phyloP scores from a whole-genome alignment of 805 yeast genomes.

The Schwanniomyces yamadae region DNA sequence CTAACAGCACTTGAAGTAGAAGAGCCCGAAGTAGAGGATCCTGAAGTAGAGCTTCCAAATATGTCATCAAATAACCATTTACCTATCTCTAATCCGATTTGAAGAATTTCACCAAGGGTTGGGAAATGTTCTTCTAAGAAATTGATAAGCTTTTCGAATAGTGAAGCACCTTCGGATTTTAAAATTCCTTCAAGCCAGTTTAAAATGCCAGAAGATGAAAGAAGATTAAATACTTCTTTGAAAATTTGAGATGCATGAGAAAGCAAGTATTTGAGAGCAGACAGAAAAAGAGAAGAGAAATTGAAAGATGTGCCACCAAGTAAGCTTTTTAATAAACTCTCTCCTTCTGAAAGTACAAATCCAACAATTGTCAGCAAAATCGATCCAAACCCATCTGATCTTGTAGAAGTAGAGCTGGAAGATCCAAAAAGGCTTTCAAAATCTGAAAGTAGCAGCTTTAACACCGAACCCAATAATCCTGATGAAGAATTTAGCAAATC shows the following conservation, averaged over 20 bases:
- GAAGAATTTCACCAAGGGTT: slow-evolving; percentile 1
- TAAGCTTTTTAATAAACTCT: not conserved
- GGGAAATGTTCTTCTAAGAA: not conserved
- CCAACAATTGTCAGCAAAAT: not conserved
- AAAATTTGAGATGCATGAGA: slow-evolving; percentile 1
- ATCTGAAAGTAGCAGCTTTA: not conserved
- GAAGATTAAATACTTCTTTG: not conserved
- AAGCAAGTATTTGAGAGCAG: not conserved
- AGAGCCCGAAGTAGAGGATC: slow-evolving; percentile 2
- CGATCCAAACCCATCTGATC: not conserved
- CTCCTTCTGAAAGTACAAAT: not conserved
- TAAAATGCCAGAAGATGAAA: not conserved
- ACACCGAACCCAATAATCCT: not conserved
- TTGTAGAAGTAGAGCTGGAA: not conserved
- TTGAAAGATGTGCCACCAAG: too few relatives aligned
- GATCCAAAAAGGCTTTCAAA: not conserved
- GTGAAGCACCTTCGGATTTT: not conserved
- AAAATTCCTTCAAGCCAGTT: not conserved
- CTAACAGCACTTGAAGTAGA: slow-evolving; percentile 3
- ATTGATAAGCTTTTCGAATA: not conserved
- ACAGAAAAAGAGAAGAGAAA: not conserved
- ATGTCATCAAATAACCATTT: slow-evolving; percentile 5
- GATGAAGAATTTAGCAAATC: not conserved
- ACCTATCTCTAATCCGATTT: not conserved
- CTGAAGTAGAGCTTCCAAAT: slow-evolving; percentile 7